A percentile compares a stretch with the other conserved stretches of the same genome.
phyloP scores from a whole-genome alignment of 1,139 yeast genomes.

The Martiniozyma asiatica region DNA sequence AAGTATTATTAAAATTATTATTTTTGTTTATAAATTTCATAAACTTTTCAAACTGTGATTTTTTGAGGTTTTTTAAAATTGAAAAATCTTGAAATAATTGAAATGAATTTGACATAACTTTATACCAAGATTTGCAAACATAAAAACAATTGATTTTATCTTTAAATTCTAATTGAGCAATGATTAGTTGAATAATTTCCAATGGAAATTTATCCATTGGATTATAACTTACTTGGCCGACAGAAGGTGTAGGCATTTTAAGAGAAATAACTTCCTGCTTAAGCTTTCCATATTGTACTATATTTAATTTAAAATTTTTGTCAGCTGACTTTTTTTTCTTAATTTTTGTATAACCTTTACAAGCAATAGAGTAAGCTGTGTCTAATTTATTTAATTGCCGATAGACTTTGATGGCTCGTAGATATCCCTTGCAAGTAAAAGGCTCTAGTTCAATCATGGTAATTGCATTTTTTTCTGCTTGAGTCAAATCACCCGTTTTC shows the following conservation, averaged over 20 bases:
- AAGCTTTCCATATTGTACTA: conserved; percentile 14
- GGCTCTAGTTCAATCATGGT: conserved; percentile 37
- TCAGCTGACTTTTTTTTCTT: conserved; percentile 15
- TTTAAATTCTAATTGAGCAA: conserved; percentile 11
- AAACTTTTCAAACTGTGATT: conserved; percentile 10
- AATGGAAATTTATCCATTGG: conserved; percentile 15
- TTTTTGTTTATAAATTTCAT: conserved; percentile 10
- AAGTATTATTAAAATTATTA: conserved; percentile 5
- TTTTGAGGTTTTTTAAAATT: conserved; percentile 2
- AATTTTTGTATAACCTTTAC: conserved; percentile 27
- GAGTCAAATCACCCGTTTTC: conserved; percentile 29
- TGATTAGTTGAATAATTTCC: conserved; percentile 13
- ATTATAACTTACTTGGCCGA: conserved; percentile 8
- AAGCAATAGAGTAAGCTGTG: conserved; percentile 34
- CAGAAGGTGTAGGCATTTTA: not conserved
- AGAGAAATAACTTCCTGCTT: conserved; percentile 4
- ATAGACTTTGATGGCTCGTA: conserved; percentile 39
- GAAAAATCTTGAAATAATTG: conserved; percentile 1
- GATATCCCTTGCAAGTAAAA: conserved; percentile 45
- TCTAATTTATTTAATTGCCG: conserved; percentile 21
- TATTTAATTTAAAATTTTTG: conserved; percentile 14
- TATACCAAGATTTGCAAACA: conserved; percentile 16
- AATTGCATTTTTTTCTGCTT: conserved; percentile 36
- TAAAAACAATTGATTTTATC: conserved; percentile 9
- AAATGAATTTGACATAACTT: conserved; percentile 2